Evolutionary conservation across 495 filamentous ascomycete genomes (phyloP), one percentile per base, ranked within the genome.

Genomic region (Penicillium longicatenatum): DNA sequence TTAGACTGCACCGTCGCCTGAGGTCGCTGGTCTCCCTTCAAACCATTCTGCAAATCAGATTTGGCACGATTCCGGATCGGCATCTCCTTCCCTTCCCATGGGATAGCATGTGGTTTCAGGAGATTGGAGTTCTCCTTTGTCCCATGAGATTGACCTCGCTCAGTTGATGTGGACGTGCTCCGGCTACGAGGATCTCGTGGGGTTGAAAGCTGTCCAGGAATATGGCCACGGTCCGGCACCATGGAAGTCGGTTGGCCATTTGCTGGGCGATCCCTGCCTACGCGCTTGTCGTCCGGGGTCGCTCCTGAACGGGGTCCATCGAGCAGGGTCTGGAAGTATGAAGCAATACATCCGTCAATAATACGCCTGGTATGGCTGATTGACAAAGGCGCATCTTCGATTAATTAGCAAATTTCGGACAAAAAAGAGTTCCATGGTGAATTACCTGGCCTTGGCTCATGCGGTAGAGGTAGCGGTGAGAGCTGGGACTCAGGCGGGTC

Each of bases 261-360:
- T 20, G 19, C 12, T 42, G 31, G 35, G 5, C 37, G 46, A 9
- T 44, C 31, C 35, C 63, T 70, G 1, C 54, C 64, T 21, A 37
- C n/a, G 9, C 22, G 52, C 3, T 60, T 50, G 8, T 65, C 67
- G 21, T 61, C 50, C 12, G 59, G 64, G 26, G 52, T 43, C n/a
- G 52, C 17, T 21, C 57, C 50, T 31, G 61, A 50, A 11, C 31
- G 58, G 4, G 63, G 52, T 2, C 37, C 51, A 44, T 73, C 64
- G 30, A 78, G 48, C 31, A 73, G 58, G 26, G 62, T 60, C 30
- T 75, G 71, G n/a, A 86, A 72, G 62, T 84, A 86, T 9, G 57
- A 60, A n/a, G 72, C 71, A 7, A 86, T 63, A 64, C 82, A 86
- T 45, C 71, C 70, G 50, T 84, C 80, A 39, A 86, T 76, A 41